Evolutionary conservation across 108 stramenopile genomes (phyloP).

Genomic region (Cyclotella atomus): DNA sequence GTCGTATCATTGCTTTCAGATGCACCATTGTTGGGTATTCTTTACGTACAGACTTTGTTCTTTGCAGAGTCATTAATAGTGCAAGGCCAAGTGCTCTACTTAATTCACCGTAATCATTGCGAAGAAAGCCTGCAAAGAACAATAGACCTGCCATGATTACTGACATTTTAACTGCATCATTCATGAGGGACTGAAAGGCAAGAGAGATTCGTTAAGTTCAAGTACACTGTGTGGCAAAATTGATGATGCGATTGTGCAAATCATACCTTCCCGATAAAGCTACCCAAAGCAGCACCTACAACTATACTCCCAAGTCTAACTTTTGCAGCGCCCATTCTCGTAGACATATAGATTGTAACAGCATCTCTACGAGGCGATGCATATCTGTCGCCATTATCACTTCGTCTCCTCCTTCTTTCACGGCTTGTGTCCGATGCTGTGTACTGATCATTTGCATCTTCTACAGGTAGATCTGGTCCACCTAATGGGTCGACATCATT

Average conservation of each 20-base stretch:
- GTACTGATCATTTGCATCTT: conserved; percentile 25
- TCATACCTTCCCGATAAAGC: conserved; percentile 68
- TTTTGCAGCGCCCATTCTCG: conserved; percentile 55
- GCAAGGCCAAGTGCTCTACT: conserved; percentile 71
- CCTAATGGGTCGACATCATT: neutral
- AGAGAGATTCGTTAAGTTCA: neutral
- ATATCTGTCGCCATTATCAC: conserved; percentile 30
- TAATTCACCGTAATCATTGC: conserved; percentile 82
- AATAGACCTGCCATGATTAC: conserved; percentile 39
- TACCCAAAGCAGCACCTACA: conserved; percentile 56
- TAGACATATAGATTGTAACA: conserved; percentile 72
- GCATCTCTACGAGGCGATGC: conserved; percentile 73
- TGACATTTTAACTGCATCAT: conserved; percentile 35
- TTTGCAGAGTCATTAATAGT: conserved; percentile 60
- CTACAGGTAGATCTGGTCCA: conserved; percentile 25
- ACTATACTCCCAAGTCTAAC: conserved; percentile 55
- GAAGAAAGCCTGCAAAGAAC: conserved; percentile 55
- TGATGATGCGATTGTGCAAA: neutral
- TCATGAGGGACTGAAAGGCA: conserved; percentile 44
- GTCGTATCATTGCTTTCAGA: conserved; percentile 56
- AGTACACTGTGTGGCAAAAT: neutral
- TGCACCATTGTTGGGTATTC: conserved; percentile 74
- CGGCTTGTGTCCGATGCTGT: conserved; percentile 6
- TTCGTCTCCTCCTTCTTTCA: conserved; percentile 28
- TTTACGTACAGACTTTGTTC: conserved; percentile 59